Evolutionary conservation across 2,329 filamentous ascomycete genomes (phyloP).

Genomic region (Onygenales sp.): DNA sequence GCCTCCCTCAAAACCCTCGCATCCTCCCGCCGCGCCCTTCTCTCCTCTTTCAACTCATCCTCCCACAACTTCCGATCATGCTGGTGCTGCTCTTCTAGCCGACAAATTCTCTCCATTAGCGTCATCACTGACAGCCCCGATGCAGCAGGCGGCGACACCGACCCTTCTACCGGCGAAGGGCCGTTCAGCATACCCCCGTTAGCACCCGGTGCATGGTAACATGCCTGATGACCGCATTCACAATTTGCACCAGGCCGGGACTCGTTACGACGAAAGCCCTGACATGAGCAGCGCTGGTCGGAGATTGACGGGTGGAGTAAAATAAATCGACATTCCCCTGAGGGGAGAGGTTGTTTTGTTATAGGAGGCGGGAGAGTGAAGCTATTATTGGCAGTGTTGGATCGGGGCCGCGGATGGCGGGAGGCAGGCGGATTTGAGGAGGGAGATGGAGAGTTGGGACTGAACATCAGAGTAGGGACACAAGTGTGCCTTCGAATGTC

Average conservation of each 20-base stretch:
- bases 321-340: slow-evolving; percentile 23
- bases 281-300: slow-evolving; percentile 34
- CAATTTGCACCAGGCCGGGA: slow-evolving; percentile 32
- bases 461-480: slow-evolving; percentile 15
- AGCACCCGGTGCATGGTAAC: slow-evolving; percentile 28
- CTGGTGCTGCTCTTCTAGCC: slow-evolving; percentile 17
- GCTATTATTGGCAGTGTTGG: neutral
- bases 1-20: slow-evolving; percentile 19
- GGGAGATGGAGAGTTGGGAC: slow-evolving; percentile 12
- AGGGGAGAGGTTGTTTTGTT: slow-evolving; percentile 13
- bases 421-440: slow-evolving; percentile 1
- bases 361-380: neutral
- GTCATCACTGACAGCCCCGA: neutral
- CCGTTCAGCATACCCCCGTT: neutral
- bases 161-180: slow-evolving; percentile 1
- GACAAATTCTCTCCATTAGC: slow-evolving; percentile 16
- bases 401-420: neutral
- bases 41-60: slow-evolving; percentile 15
- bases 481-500: slow-evolving; percentile 2
- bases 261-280: slow-evolving; percentile 28
- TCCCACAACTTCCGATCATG: slow-evolving; percentile 17
- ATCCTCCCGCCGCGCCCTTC: slow-evolving; percentile 19
- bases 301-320: slow-evolving; percentile 16
- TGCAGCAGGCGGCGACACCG: slow-evolving; percentile 1
- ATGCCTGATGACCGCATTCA: slow-evolving; percentile 39